phyloP scores from a whole-genome alignment of 2,329 filamentous ascomycete genomes.

The Samsoniella hepiali region DNA sequence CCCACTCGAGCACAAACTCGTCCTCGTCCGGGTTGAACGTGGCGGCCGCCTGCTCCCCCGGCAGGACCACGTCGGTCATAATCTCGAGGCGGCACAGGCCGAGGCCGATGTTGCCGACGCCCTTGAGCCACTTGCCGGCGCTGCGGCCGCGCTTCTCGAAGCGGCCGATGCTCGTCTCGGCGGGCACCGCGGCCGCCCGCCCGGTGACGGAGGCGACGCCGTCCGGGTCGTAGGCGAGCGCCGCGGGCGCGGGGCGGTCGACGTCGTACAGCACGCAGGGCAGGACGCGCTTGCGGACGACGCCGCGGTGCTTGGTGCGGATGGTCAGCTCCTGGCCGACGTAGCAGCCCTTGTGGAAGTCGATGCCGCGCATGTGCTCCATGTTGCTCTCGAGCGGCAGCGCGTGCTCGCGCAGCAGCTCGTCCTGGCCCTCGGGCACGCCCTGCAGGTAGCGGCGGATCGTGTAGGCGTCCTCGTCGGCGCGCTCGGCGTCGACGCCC shows the following conservation, averaged over 20 bases:
- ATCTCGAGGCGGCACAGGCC: conserved; percentile 83
- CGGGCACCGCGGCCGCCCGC: conserved; percentile 39
- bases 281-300: conserved; percentile 85
- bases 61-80: conserved; percentile 78
- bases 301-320: conserved; percentile 87
- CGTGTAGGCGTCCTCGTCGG: conserved; percentile 61
- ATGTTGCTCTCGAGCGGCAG: conserved; percentile 88
- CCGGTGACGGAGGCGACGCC: conserved; percentile 26
- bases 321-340: conserved; percentile 96
- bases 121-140: conserved; percentile 75
- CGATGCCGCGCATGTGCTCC: conserved; percentile 79
- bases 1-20: conserved; percentile 59
- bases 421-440: conserved; percentile 78
- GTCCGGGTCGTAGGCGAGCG: conserved; percentile 46
- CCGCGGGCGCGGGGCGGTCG: conserved; percentile 36
- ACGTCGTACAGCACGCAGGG: conserved; percentile 70
- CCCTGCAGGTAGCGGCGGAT: conserved; percentile 76
- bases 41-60: conserved; percentile 63
- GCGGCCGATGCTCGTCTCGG: conserved; percentile 48
- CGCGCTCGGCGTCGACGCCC: conserved; percentile 43
- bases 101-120: conserved; percentile 81
- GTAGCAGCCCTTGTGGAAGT: conserved; percentile 96
- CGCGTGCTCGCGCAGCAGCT: conserved; percentile 68
- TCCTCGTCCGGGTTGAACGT: conserved; percentile 55
- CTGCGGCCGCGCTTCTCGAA: conserved; percentile 60